Evolutionary conservation across 2,329 filamentous ascomycete species (phyloP).

Genomic region (Aspergillus viridinutans): DNA sequence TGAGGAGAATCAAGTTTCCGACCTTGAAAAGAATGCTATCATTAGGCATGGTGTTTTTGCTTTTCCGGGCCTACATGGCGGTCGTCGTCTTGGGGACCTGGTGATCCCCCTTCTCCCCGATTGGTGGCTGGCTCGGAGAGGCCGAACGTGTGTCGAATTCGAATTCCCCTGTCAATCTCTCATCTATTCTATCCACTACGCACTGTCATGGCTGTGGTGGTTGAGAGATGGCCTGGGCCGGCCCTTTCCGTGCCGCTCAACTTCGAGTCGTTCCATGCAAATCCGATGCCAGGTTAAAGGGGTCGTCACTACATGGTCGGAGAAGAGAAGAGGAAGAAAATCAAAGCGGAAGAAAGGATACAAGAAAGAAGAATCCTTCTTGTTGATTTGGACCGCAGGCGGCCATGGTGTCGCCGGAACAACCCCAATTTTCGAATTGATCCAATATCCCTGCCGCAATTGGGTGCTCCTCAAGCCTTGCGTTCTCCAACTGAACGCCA

Average conservation of each 20-base stretch:
- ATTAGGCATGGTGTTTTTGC: background rate
- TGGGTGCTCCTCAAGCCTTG: conserved; percentile 8
- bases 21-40: background rate
- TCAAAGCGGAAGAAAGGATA: conserved; percentile 3
- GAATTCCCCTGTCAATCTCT: conserved; percentile 11
- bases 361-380: background rate
- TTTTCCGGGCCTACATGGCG: background rate
- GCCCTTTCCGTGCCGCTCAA: conserved; percentile 35
- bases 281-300: conserved; percentile 1
- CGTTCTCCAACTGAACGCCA: conserved; percentile 7
- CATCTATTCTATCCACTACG: conserved; percentile 7
- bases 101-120: conserved; percentile 6
- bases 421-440: background rate
- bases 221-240: conserved; percentile 23
- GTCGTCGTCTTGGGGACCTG: conserved; percentile 9
- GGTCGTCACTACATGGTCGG: background rate
- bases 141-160: conserved; percentile 7
- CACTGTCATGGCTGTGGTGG: conserved; percentile 12
- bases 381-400: background rate
- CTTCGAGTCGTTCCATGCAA: conserved; percentile 14
- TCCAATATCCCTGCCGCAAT: conserved; percentile 11
- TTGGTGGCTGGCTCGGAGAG: conserved; percentile 1
- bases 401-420: background rate
- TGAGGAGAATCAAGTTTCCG: background rate
- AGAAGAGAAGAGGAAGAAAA: conserved; percentile 4